Evolutionary conservation across 2,329 filamentous ascomycete genomes (phyloP), one percentile per base, ranked within the genome.

Genomic region (Cladophialophora immunda): DNA sequence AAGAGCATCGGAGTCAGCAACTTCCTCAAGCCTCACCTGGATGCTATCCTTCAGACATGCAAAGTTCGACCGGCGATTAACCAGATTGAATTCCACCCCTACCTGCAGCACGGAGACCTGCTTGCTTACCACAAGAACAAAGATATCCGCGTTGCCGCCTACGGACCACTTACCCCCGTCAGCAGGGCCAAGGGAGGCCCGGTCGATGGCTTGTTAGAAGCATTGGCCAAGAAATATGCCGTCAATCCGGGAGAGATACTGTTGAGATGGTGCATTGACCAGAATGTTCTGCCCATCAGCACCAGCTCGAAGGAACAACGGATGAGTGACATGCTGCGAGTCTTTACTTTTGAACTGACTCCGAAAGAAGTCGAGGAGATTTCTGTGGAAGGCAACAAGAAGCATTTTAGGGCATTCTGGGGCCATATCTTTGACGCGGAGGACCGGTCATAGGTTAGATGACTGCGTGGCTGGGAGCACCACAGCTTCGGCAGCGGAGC

Each of bases 1-100:
- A 85, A 84, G 62, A 85, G 84, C 6, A 90, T 90, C 68, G 88
- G 87, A 25, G 87, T 90, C 25, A 88, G 85, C 63, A 90, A 88
- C 76, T 90, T 84, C 75, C 76, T 85, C 5, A 81, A 83, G 27
- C 75, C 78, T 25, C 84, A 90, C 66, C 78, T 90, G 19, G 81
- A 87, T 54, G 81, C 82, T 11, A 82, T 85, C 22, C 77, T 83
- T 38, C 74, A 80, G 65, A 81, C 79, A 0, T 81, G 81, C 17
- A 79, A 75, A 45, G 75, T 80, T 7, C 73, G 75, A 3, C 83
- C 83, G 3, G 76, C 74, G 2, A 75, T 81, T 62, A 82, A 81
- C 62, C 80, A 81, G 68, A 76, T 81, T 50, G 79, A 82, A 65
- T 81, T 75, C 66, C 78, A 85, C 70, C 81, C 82, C 3, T 84